Evolutionary conservation across 495 filamentous ascomycete species (phyloP).

Genomic region (Penicillium arizonense): DNA sequence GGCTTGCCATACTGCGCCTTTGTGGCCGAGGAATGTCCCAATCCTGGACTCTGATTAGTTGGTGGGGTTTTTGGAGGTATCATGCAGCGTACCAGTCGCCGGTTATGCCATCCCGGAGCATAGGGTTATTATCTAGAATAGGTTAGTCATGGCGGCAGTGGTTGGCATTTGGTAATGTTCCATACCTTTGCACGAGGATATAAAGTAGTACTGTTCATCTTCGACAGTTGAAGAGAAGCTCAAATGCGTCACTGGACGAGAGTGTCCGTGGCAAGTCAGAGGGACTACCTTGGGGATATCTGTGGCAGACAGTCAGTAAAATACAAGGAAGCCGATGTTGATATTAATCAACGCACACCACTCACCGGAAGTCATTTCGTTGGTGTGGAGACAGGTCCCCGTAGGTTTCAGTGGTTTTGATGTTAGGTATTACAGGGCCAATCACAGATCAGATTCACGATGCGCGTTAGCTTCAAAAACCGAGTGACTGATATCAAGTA

Average conservation of each 20-base stretch:
- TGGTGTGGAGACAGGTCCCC: not conserved
- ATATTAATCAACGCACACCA: not conserved
- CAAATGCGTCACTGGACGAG: slow-evolving; percentile 90
- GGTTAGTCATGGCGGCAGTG: not conserved
- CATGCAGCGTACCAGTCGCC: slow-evolving; percentile 74
- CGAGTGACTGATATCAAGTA: slow-evolving; percentile 1
- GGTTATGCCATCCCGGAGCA: slow-evolving; percentile 95
- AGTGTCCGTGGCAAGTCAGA: slow-evolving; percentile 95
- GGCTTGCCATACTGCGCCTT: slow-evolving; percentile 96
- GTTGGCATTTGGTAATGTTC: not conserved
- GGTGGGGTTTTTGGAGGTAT: not conserved
- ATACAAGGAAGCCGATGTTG: not conserved
- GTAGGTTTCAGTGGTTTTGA: slow-evolving; percentile 2
- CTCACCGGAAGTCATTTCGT: slow-evolving; percentile 10
- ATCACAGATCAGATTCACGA: slow-evolving; percentile 2
- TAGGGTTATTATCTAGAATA: slow-evolving; percentile 83
- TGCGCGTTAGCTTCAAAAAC: not conserved
- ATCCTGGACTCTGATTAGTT: slow-evolving; percentile 58
- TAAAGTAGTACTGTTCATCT: slow-evolving; percentile 86
- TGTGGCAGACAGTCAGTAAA: slow-evolving; percentile 15
- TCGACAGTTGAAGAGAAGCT: slow-evolving; percentile 87
- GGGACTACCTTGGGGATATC: slow-evolving; percentile 77
- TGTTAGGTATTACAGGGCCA: slow-evolving; percentile 6
- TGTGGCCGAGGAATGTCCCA: slow-evolving; percentile 96
- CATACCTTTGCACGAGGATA: slow-evolving; percentile 96